Conservation (phyloP, 768 basidiomycete species). For the Cyclocybe aegerita region DNA sequence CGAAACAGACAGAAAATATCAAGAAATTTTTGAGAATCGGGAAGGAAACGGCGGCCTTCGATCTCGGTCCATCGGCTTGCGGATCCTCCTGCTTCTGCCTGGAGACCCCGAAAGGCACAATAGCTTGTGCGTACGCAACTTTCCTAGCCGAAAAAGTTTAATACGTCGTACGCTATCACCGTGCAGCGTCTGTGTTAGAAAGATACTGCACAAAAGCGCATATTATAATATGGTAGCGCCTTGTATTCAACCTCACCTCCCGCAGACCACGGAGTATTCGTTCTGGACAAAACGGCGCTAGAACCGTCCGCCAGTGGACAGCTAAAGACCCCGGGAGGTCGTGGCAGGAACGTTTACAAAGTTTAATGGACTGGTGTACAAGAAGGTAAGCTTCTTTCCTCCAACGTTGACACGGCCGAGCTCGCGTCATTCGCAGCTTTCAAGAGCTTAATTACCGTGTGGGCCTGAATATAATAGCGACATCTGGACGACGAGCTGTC, state of each 20-base stretch:
- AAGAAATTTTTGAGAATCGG: too few species aligned
- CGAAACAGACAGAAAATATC: too few species aligned
- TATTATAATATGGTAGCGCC: too few species aligned
- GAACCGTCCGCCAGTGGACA: background rate
- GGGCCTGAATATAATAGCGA: background rate
- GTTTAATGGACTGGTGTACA: background rate
- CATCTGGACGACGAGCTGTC: background rate
- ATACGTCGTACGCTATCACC: too few species aligned
- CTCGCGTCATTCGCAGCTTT: conserved; percentile 6
- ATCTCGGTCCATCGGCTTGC: conserved; percentile 9
- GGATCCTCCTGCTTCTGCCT: conserved; percentile 10
- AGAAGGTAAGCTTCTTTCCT: conserved; percentile 7
- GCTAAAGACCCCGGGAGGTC: background rate
- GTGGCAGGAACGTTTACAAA: background rate
- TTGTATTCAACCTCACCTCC: too few species aligned
- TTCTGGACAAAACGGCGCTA: too few species aligned
- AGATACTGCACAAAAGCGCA: too few species aligned
- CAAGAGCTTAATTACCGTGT: background rate
- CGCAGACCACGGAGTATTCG: too few species aligned
- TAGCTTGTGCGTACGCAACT: conserved; percentile 1
- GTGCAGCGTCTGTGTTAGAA: too few species aligned
- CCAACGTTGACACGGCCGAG: conserved; percentile 3
- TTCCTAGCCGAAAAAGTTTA: background rate
- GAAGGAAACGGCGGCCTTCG: conserved; percentile 1
- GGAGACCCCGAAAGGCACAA: background rate